Evolutionary conservation across 768 basidiomycete species (phyloP).

Genomic region (Boletus coccyginus): DNA sequence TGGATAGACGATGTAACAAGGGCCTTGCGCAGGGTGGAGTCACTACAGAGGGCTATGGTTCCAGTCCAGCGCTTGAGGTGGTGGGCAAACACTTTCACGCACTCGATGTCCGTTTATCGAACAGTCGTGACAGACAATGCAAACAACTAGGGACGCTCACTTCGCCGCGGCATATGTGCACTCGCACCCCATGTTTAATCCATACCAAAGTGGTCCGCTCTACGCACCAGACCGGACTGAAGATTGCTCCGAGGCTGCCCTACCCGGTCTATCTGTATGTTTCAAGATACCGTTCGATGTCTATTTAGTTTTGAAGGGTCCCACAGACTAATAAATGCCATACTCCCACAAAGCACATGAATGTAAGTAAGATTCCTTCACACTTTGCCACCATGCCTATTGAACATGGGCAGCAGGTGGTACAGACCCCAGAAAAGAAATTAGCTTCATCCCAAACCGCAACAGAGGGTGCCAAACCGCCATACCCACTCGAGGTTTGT

Average conservation of each 20-base stretch:
- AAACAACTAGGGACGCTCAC: too few species aligned
- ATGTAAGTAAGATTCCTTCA: neutral
- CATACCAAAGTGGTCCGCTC: neutral
- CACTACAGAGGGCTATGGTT: too few species aligned
- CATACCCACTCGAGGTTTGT: neutral
- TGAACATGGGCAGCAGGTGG: neutral
- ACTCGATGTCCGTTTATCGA: neutral
- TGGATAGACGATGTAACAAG: too few species aligned
- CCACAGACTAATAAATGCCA: too few species aligned
- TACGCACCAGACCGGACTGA: neutral
- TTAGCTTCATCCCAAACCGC: too few species aligned
- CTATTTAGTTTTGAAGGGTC: too few species aligned
- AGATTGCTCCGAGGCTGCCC: too few species aligned
- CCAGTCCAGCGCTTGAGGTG: neutral
- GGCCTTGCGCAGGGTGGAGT: too few species aligned
- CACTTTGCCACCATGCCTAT: neutral
- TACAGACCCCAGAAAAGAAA: neutral
- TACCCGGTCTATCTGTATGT: neutral
- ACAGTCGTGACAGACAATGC: neutral
- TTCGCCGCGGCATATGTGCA: too few species aligned
- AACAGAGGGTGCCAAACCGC: neutral
- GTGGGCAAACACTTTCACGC: neutral
- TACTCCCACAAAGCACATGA: too few species aligned
- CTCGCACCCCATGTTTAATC: too few species aligned
- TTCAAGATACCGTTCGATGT: too few species aligned